Evolutionary conservation across 192 early-diverging fungal genomes (phyloP).

Genomic region (Funneliformis geosporum): DNA sequence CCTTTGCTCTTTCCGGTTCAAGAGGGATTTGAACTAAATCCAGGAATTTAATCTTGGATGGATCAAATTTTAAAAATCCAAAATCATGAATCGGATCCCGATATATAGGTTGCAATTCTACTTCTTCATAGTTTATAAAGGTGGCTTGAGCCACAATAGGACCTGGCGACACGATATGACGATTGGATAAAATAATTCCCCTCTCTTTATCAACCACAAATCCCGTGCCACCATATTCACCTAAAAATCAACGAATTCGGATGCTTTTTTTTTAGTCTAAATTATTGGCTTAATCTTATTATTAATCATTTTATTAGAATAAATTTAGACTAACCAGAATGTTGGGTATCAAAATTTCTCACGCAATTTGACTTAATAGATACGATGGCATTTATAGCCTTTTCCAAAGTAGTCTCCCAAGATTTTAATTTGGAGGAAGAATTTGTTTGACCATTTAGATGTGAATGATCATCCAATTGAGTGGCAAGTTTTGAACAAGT

Average conservation of each 20-base stretch:
- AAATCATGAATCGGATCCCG: slow-evolving; percentile 85
- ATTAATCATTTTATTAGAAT: not conserved
- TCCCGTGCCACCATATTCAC: slow-evolving; percentile 64
- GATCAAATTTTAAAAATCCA: slow-evolving; percentile 79
- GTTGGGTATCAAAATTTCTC: slow-evolving; percentile 76
- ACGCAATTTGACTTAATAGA: slow-evolving; percentile 78
- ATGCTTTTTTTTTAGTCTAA: no score
- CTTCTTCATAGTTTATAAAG: slow-evolving; percentile 75
- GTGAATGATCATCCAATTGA: no score
- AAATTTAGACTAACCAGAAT: slow-evolving; percentile 62
- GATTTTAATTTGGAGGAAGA: not conserved
- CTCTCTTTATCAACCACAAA: slow-evolving; percentile 75
- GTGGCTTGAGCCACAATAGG: slow-evolving; percentile 73
- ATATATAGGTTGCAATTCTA: slow-evolving; percentile 70
- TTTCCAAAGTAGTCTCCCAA: slow-evolving; percentile 75
- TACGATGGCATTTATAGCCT: slow-evolving; percentile 71
- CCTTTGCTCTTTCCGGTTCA: slow-evolving; percentile 65
- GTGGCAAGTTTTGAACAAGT: not conserved
- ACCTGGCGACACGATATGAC: slow-evolving; percentile 74
- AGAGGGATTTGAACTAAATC: slow-evolving; percentile 65
- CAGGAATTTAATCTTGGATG: slow-evolving; percentile 67
- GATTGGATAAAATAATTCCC: slow-evolving; percentile 77
- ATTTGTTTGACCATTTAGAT: no score
- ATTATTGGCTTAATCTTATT: no score
- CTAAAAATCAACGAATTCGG: no score